These are phyloP conservation scores for Sclerotinia sclerotiorum DNA, from an alignment of 2,329 filamentous ascomycete species.

Conservation along the genomic window DNA sequence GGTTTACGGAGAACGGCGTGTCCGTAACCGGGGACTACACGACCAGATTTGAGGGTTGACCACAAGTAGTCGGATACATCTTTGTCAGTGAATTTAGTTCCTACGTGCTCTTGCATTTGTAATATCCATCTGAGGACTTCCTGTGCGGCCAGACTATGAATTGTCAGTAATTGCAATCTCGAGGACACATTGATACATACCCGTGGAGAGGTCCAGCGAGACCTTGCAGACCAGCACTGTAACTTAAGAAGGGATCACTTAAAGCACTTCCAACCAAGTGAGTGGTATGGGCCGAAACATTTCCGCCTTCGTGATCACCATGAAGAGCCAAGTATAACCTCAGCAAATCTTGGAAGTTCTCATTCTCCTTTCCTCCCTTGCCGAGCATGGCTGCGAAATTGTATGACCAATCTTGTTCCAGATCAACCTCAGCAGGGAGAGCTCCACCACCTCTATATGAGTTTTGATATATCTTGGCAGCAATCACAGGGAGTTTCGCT, in stretches of 20 bases:
- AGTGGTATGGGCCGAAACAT: constrained; percentile 93
- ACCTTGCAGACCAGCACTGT: constrained; percentile 92
- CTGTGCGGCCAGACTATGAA: constrained; percentile 76
- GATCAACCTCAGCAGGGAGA: constrained; percentile 73
- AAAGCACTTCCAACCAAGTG: constrained; percentile 94
- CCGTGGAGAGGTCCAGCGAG: constrained; percentile 90
- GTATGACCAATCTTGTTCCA: constrained; percentile 93
- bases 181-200: constrained; percentile 44
- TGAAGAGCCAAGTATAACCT: constrained; percentile 94
- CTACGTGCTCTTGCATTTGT: constrained; percentile 90
- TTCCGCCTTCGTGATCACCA: constrained; percentile 97
- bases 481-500: constrained; percentile 94
- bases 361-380: constrained; percentile 82
- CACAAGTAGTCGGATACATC: constrained; percentile 90
- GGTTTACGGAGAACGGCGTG: constrained; percentile 96
- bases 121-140: constrained; percentile 96
- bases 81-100: constrained; percentile 71
- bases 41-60: constrained; percentile 88
- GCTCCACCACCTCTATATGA: constrained; percentile 75
- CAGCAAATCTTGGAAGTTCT: constrained; percentile 92
- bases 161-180: constrained; percentile 19
- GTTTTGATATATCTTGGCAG: constrained; percentile 97
- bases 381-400: constrained; percentile 97
- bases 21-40: constrained; percentile 89
- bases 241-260: constrained; percentile 92